Conservation (phyloP, 768 basidiomycete genomes). For the Hygrocybe punicea region DNA sequence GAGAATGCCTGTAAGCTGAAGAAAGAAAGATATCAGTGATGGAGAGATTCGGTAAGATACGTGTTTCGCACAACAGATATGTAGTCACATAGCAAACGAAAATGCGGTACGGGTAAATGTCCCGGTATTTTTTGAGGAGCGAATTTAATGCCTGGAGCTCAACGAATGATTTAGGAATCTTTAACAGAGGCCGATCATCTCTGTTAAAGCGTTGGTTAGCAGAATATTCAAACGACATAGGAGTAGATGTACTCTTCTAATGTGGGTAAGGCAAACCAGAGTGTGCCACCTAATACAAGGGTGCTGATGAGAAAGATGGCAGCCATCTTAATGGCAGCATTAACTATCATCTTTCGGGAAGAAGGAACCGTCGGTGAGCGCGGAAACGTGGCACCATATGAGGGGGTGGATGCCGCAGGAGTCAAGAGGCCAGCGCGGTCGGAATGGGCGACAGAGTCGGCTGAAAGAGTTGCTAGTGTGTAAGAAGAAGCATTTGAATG, state of each 20-base stretch:
- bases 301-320: slow-evolving; percentile 70
- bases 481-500: slow-evolving; percentile 43
- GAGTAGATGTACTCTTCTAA: slow-evolving; percentile 62
- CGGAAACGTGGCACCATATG: slow-evolving; percentile 53
- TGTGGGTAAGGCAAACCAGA: slow-evolving; percentile 80
- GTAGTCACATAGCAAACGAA: slow-evolving; percentile 83
- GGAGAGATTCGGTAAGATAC: slow-evolving; percentile 6
- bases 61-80: slow-evolving; percentile 78
- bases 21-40: background rate
- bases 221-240: slow-evolving; percentile 1
- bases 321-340: slow-evolving; percentile 82
- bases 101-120: slow-evolving; percentile 82
- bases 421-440: slow-evolving; percentile 43
- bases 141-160: slow-evolving; percentile 83
- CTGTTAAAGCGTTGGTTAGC: slow-evolving; percentile 36
- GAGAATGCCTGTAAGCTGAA: slow-evolving; percentile 91
- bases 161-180: slow-evolving; percentile 83
- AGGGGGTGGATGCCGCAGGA: slow-evolving; percentile 35
- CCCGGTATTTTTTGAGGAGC: slow-evolving; percentile 87
- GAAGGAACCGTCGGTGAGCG: slow-evolving; percentile 41
- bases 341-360: slow-evolving; percentile 61
- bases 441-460: slow-evolving; percentile 25
- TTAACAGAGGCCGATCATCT: slow-evolving; percentile 69
- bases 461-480: slow-evolving; percentile 59
- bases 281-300: slow-evolving; percentile 63